These are phyloP conservation scores for Chaetomidium leptoderma DNA, from an alignment of 495 filamentous ascomycete species.

Conservation along the genomic window DNA sequence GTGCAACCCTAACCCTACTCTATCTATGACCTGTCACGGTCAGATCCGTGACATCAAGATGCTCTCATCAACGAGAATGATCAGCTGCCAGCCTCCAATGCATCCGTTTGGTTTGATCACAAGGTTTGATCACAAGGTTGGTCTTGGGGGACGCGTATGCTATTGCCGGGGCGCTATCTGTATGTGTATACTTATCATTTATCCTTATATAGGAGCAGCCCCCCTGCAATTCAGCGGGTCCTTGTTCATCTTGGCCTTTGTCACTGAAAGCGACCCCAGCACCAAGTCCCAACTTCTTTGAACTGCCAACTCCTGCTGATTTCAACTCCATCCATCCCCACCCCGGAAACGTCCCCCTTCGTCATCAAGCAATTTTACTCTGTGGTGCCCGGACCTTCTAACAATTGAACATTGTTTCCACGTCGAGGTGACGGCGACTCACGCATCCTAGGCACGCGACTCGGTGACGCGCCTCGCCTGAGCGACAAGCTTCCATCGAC, in stretches of 20 bases:
- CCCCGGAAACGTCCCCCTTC: background rate
- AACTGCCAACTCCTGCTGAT: background rate
- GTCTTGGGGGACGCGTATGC: too few relatives aligned
- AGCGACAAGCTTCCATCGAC: background rate
- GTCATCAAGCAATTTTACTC: background rate
- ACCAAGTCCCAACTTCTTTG: background rate
- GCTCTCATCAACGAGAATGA: too few relatives aligned
- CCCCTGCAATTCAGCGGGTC: constrained; percentile 4
- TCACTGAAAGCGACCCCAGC: background rate
- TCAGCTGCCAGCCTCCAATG: too few relatives aligned
- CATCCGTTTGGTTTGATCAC: too few relatives aligned
- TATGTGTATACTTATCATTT: too few relatives aligned
- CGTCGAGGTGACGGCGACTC: background rate
- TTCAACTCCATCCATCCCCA: background rate
- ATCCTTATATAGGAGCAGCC: too few relatives aligned
- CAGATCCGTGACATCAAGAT: too few relatives aligned
- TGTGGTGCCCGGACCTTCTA: background rate
- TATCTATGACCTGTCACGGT: too few relatives aligned
- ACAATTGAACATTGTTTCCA: background rate
- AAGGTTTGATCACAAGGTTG: too few relatives aligned
- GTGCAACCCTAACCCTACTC: too few relatives aligned
- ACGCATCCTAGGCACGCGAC: background rate
- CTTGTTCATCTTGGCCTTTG: constrained; percentile 8
- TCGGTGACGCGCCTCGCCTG: constrained; percentile 14
- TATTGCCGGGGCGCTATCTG: too few relatives aligned